Percentiles rank a stretch among this genome's conserved stretches.
Evolutionary conservation across 2,329 filamentous ascomycete genomes (phyloP).

Genomic region (Phaeosphaeria sp.): DNA sequence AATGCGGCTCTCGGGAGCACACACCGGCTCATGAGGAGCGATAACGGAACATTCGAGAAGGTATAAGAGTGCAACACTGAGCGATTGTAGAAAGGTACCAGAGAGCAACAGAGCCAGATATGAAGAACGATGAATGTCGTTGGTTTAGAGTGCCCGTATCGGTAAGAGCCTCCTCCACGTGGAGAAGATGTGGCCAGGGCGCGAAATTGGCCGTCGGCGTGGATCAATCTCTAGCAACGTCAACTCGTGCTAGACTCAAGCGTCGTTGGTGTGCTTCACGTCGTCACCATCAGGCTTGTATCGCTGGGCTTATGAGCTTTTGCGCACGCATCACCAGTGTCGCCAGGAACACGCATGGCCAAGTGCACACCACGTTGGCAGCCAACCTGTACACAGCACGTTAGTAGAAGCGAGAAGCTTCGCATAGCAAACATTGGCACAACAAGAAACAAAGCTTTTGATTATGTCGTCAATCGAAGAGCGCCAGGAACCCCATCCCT

Average conservation of each 20-base stretch:
- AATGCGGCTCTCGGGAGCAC: not conserved
- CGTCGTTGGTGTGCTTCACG: not conserved
- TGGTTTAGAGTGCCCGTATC: constrained; percentile 23
- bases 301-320: not conserved
- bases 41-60: not conserved
- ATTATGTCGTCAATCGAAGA: constrained; percentile 21
- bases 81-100: not conserved
- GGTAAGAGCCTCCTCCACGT: constrained; percentile 21
- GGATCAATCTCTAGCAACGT: not conserved
- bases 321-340: not conserved
- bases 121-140: constrained; percentile 17
- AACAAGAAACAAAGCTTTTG: constrained; percentile 32
- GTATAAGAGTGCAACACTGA: not conserved
- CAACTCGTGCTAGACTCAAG: not conserved
- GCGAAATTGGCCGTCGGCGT: constrained; percentile 2
- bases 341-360: not conserved
- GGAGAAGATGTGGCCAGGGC: constrained; percentile 19
- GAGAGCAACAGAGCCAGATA: constrained; percentile 1
- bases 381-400: constrained; percentile 10
- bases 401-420: constrained; percentile 26
- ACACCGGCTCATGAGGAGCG: not conserved
- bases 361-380: not conserved
- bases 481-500: constrained; percentile 30
- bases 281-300: not conserved
- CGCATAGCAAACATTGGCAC: constrained; percentile 22